A percentile compares a stretch with the other conserved stretches of the same genome.
Conservation (phyloP, 1,139 yeast species). For the Candida albicans region DNA sequence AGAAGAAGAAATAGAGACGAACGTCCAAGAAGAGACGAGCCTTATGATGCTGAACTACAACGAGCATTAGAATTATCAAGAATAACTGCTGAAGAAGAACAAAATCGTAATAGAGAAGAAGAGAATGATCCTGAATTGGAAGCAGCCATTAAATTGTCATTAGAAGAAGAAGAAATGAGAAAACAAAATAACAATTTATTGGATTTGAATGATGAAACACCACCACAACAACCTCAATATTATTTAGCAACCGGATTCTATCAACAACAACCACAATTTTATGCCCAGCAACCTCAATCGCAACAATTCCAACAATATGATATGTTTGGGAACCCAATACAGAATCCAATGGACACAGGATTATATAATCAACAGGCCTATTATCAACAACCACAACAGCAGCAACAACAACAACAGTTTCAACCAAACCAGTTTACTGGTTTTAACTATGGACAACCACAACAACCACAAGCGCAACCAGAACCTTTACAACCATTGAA, state of each 20-base stretch:
- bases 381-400: slow-evolving; percentile 36
- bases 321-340: slow-evolving; percentile 79
- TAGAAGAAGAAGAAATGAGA: slow-evolving; percentile 86
- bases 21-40: slow-evolving; percentile 30
- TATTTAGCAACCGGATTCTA: slow-evolving; percentile 36
- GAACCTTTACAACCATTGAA: slow-evolving; percentile 56
- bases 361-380: slow-evolving; percentile 30
- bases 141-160: slow-evolving; percentile 78
- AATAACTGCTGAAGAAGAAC: slow-evolving; percentile 83
- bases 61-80: slow-evolving; percentile 81
- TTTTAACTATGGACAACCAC: slow-evolving; percentile 32
- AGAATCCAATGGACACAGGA: slow-evolving; percentile 57
- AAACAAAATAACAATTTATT: slow-evolving; percentile 53
- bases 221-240: slow-evolving; percentile 24
- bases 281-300: background rate
- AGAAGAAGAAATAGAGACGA: slow-evolving; percentile 21
- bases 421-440: slow-evolving; percentile 37
- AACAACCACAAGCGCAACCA: slow-evolving; percentile 40
- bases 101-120: slow-evolving; percentile 32
- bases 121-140: slow-evolving; percentile 69
- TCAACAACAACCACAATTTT: slow-evolving; percentile 29
- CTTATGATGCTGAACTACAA: slow-evolving; percentile 79
- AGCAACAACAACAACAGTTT: slow-evolving; percentile 28
- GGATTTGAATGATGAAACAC: slow-evolving; percentile 49
- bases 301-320: slow-evolving; percentile 48